Base-by-base conservation (phyloP, 306 rosid genomes). In the Lathyrus sativus region DNA sequence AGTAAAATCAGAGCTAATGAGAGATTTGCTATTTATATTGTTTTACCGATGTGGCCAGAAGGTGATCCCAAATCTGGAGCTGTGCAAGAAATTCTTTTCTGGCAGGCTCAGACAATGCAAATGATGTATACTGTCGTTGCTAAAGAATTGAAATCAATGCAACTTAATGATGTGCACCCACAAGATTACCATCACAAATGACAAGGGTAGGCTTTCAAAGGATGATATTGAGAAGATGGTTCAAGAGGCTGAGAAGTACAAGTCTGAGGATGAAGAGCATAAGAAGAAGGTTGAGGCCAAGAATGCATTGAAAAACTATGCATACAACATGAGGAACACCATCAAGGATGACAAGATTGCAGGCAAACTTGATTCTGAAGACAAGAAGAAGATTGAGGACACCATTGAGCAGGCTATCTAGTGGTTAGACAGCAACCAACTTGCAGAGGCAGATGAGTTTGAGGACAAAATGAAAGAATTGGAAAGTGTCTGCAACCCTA, bases 201-300 rank as follows among this genome's bases (percentile, higher is more conserved):
- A 86, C 80, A 86, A 86, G 86, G 91, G 91, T 26, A 78, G 91
- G 35, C 71, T 86, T 11, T 86, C 91, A 2, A 86, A 86, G 86
- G 91, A 86, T 28, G 91, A 86, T 33, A 86, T 86, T 7, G 91
- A 86, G 76, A 86, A 86, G 81, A 86, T 86, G 91, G 91, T 86
- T 43, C 91, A 86, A 22, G 91, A 86, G 70, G 91, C 88, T 0
- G 91, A 86, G 81, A 86, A 86, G 78, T 86, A 86, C 86, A 86
- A 86, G 38, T 86, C 88, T 14, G 91, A 86, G 41, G 91, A 86
- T 43, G 91, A 83, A 54, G 91, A 86, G 59, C 91, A 86, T 46
- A 86, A 86, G 83, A 86, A 83, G 76, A 86, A 86, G 83, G 91
- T 83, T 0, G 91, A 86, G 41, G 62, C 83, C 41, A 86, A 86